Evolutionary conservation across 768 basidiomycete species (phyloP).

Genomic region (Leccinum incarnatum): DNA sequence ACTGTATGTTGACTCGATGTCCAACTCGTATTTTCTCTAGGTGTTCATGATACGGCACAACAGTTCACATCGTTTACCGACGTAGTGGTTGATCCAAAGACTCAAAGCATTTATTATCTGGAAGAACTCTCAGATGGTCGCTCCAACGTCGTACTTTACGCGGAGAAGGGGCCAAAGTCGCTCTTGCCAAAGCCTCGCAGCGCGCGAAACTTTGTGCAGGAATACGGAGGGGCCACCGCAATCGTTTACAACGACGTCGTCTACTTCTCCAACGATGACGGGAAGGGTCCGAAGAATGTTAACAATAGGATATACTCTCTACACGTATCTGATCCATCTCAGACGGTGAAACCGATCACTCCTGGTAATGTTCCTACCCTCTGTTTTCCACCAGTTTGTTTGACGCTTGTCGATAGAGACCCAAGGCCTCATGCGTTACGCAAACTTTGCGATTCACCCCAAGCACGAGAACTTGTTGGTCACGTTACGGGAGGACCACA

Average conservation of each 20-base stretch:
- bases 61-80: constrained; percentile 37
- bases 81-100: constrained; percentile 51
- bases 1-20: constrained; percentile 25
- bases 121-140: constrained; percentile 57
- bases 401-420: constrained; percentile 9
- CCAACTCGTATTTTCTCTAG: too few relatives aligned
- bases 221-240: constrained; percentile 67
- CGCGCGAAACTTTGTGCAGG: constrained; percentile 54
- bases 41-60: neutral
- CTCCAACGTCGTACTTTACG: constrained; percentile 48
- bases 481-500: constrained; percentile 68
- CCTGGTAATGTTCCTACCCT: constrained; percentile 46
- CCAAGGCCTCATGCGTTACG: constrained; percentile 35
- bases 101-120: constrained; percentile 47
- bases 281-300: neutral
- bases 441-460: constrained; percentile 57
- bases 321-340: constrained; percentile 28
- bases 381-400: neutral
- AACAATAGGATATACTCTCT: constrained; percentile 50
- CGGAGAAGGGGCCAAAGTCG: constrained; percentile 37
- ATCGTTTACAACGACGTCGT: constrained; percentile 44
- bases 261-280: constrained; percentile 56
- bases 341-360: constrained; percentile 37
- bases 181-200: constrained; percentile 53
- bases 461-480: constrained; percentile 48